phyloP scores from a whole-genome alignment of 495 filamentous ascomycete genomes.

The Schizothecium vesticola region DNA sequence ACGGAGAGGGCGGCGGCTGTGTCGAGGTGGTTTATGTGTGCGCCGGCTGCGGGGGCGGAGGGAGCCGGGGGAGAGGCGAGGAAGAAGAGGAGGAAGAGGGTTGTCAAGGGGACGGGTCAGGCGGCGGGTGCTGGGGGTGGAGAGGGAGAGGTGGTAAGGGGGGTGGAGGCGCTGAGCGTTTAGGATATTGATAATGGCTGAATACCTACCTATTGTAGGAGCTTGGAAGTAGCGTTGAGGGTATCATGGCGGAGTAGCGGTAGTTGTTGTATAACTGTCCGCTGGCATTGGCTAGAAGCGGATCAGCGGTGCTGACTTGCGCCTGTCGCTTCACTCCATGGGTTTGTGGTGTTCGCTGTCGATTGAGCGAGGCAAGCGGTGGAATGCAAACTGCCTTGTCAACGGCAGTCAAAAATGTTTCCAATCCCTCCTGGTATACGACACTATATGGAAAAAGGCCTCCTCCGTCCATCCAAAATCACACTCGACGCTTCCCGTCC shows the following conservation, averaged over 20 bases:
- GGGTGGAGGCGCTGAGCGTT: not conserved
- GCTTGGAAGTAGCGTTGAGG: not conserved
- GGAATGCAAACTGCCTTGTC: not conserved
- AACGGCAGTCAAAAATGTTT: not conserved
- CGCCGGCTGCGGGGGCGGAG: conserved; percentile 11
- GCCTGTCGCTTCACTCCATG: not conserved
- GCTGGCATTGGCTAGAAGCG: not conserved
- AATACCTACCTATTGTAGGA: no score
- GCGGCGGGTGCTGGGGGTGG: not conserved
- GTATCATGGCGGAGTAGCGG: not conserved
- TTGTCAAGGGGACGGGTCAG: conserved; percentile 19
- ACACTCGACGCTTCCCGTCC: not conserved
- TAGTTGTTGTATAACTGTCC: not conserved
- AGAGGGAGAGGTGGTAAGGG: not conserved
- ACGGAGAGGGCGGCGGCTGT: conserved; percentile 64
- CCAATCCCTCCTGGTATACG: not conserved
- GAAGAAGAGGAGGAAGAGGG: conserved; percentile 30
- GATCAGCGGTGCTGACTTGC: not conserved
- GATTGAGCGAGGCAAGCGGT: not conserved
- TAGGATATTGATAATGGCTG: not conserved
- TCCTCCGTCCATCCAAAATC: not conserved
- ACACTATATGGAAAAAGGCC: not conserved
- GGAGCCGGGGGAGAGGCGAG: conserved; percentile 6
- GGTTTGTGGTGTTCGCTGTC: not conserved
- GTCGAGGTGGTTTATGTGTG: conserved; percentile 55